These are phyloP conservation scores for Pseudonitzschia pungens DNA, from an alignment of 108 stramenopile species.

Conservation along the genomic window DNA sequence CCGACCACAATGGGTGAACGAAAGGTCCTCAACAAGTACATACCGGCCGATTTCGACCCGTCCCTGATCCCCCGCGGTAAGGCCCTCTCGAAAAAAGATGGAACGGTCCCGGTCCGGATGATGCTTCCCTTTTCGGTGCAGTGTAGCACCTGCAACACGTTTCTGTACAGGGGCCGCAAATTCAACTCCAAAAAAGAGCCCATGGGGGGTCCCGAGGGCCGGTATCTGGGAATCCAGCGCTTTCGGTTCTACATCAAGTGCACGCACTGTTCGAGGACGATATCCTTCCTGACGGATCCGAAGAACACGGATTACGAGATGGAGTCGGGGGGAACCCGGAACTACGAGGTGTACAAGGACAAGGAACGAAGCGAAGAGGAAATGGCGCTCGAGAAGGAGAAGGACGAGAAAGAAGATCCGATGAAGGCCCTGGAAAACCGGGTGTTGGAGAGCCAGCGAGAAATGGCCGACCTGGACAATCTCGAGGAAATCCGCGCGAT, in stretches of 20 bases:
- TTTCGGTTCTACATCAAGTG: constrained; percentile 97
- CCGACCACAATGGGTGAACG: constrained; percentile 92
- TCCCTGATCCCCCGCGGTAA: constrained; percentile 85
- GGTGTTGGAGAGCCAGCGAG: constrained; percentile 91
- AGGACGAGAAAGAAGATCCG: constrained; percentile 86
- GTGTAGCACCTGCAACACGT: constrained; percentile 90
- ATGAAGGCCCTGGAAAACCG: constrained; percentile 96
- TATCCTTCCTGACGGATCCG: constrained; percentile 96
- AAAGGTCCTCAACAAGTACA: constrained; percentile 97
- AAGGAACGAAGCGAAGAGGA: constrained; percentile 68
- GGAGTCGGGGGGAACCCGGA: constrained; percentile 92
- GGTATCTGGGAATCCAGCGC: constrained; percentile 93
- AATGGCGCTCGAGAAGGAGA: constrained; percentile 46
- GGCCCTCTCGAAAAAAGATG: constrained; percentile 75
- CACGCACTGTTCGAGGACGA: constrained; percentile 77
- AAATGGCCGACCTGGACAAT: constrained; percentile 95
- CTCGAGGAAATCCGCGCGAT: constrained; percentile 93
- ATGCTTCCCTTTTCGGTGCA: constrained; percentile 97
- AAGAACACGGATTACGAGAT: constrained; percentile 97
- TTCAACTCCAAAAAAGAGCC: constrained; percentile 96
- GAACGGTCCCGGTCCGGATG: constrained; percentile 92
- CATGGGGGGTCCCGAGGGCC: constrained; percentile 83
- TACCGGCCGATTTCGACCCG: constrained; percentile 97
- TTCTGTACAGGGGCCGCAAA: constrained; percentile 95
- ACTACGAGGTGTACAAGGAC: constrained; percentile 94